Conservation (phyloP, 2,329 filamentous ascomycete species). For the Xylariaceae sp. region DNA sequence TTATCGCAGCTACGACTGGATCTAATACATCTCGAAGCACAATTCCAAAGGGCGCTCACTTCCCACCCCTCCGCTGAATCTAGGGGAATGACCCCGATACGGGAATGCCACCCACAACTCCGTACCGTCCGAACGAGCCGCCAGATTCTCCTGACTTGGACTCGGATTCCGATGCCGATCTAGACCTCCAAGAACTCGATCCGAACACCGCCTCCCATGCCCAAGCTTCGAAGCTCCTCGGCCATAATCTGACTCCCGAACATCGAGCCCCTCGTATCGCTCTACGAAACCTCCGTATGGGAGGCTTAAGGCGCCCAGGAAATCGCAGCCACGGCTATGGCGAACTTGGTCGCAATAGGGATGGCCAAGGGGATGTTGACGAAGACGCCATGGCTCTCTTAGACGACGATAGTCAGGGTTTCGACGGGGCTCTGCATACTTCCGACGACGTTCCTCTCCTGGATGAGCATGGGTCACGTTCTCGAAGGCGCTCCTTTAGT, state of each 20-base stretch:
- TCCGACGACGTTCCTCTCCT: slow-evolving; percentile 76
- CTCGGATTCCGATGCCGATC: slow-evolving; percentile 72
- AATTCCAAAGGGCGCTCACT: too few relatives aligned
- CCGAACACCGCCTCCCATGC: slow-evolving; percentile 42
- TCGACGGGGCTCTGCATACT: slow-evolving; percentile 53
- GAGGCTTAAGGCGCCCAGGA: slow-evolving; percentile 53
- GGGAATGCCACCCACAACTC: slow-evolving; percentile 54
- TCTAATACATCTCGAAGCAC: too few relatives aligned
- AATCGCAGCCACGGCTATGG: slow-evolving; percentile 55
- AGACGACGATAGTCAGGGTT: slow-evolving; percentile 56
- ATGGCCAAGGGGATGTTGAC: slow-evolving; percentile 62
- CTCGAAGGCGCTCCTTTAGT: slow-evolving; percentile 33
- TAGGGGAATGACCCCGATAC: slow-evolving; percentile 32
- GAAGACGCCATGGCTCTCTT: slow-evolving; percentile 66
- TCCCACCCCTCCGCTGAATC: slow-evolving; percentile 7
- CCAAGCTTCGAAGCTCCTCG: slow-evolving; percentile 31
- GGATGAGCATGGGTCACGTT: slow-evolving; percentile 33
- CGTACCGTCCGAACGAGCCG: slow-evolving; percentile 52
- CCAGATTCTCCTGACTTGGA: slow-evolving; percentile 64
- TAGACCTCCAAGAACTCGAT: slow-evolving; percentile 78
- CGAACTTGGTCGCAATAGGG: slow-evolving; percentile 52
- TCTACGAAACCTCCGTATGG: slow-evolving; percentile 65
- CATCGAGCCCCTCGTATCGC: slow-evolving; percentile 59
- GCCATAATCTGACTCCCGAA: slow-evolving; percentile 48
- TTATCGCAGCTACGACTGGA: too few relatives aligned